Evolutionary conservation across 169 alveolate species (phyloP).

Genomic region (Cryptosporidium felis): DNA sequence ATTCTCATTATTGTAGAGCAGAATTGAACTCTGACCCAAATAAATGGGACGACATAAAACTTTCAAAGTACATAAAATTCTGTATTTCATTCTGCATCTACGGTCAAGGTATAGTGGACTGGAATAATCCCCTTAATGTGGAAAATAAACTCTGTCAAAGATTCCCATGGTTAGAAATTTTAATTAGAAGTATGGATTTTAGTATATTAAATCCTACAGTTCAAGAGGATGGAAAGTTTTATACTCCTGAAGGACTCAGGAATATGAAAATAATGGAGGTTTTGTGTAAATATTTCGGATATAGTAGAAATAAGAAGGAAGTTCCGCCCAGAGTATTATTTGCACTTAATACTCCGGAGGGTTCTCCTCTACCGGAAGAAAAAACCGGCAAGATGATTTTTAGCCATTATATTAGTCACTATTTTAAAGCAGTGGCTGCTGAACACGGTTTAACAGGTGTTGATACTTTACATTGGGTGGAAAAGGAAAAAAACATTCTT

Average conservation of each 20-base stretch:
- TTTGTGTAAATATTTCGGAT: conserved; percentile 41
- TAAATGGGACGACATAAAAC: conserved; percentile 21
- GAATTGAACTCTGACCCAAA: conserved; percentile 17
- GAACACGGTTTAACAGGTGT: conserved; percentile 60
- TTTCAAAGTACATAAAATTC: conserved; percentile 47
- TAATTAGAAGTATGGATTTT: conserved; percentile 49
- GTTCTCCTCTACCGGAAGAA: conserved; percentile 47
- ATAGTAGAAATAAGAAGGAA: conserved; percentile 5
- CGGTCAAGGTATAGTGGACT: conserved; percentile 50
- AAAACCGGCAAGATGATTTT: conserved; percentile 54
- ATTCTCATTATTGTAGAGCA: conserved; percentile 61
- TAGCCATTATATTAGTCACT: conserved; percentile 58
- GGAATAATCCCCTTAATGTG: conserved; percentile 52
- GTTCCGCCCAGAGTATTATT: conserved; percentile 49
- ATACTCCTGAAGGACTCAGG: conserved; percentile 14
- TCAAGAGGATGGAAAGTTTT: conserved; percentile 33
- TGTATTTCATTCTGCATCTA: conserved; percentile 61
- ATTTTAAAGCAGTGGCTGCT: conserved; percentile 44
- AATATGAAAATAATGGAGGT: conserved; percentile 20
- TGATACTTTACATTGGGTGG: conserved; percentile 61
- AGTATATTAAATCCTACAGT: conserved; percentile 32
- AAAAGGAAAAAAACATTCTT: conserved; percentile 34
- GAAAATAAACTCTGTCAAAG: conserved; percentile 33
- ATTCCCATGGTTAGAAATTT: conserved; percentile 53
- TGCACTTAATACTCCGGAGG: conserved; percentile 43